Conservation (phyloP, 805 yeast species). For the Kodamaea nitidulidarum region DNA sequence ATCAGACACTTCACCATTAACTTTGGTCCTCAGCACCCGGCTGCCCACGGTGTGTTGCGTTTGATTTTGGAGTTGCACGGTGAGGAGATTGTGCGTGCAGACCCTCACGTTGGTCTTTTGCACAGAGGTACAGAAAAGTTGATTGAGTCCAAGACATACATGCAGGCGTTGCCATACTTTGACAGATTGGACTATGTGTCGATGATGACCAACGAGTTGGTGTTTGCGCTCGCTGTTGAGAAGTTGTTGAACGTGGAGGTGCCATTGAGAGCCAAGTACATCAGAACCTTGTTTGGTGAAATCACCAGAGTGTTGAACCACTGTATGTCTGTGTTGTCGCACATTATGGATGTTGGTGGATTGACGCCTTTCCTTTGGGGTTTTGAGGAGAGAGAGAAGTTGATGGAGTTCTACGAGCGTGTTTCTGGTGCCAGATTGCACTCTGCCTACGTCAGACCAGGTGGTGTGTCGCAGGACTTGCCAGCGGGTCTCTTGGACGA, state of each 20-base stretch:
- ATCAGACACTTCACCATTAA: conserved; percentile 86
- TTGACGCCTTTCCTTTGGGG: conserved; percentile 93
- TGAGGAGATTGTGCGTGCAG: conserved; percentile 81
- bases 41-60: conserved; percentile 90
- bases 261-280: conserved; percentile 79
- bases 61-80: conserved; percentile 83
- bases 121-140: conserved; percentile 89
- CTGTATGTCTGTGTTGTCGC: conserved; percentile 80
- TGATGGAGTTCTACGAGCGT: conserved; percentile 89
- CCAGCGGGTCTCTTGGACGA: conserved; percentile 86
- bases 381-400: conserved; percentile 87
- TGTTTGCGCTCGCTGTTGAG: conserved; percentile 78
- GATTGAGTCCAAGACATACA: conserved; percentile 80
- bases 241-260: conserved; percentile 80
- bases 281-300: conserved; percentile 82
- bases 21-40: conserved; percentile 94
- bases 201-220: conserved; percentile 90
- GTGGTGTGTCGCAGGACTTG: conserved; percentile 85
- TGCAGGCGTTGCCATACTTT: conserved; percentile 85
- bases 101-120: conserved; percentile 83
- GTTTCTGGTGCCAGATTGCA: conserved; percentile 89
- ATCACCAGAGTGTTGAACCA: conserved; percentile 81
- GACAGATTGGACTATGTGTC: conserved; percentile 81
- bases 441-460: conserved; percentile 85
- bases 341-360: conserved; percentile 94